A percentile compares a stretch with the other conserved stretches of the same genome.
phyloP scores from a whole-genome alignment of 78 protist genomes.

The Dictyostelium citrinum region DNA sequence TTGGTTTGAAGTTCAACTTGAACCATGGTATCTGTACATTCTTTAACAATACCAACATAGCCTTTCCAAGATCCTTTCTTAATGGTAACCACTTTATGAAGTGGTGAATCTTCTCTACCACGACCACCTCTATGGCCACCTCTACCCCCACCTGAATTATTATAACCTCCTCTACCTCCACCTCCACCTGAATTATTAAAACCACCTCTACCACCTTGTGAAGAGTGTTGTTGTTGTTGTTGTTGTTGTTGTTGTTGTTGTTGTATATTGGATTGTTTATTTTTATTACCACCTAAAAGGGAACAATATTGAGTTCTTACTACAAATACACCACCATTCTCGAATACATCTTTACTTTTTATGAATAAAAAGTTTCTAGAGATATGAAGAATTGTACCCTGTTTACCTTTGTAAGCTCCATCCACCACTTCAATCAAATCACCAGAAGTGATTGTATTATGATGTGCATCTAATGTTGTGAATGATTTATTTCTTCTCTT shows the following conservation, averaged over 20 bases:
- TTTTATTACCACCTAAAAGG: constrained; percentile 51
- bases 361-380: constrained; percentile 64
- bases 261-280: not conserved
- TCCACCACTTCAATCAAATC: constrained; percentile 54
- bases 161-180: not conserved
- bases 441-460: constrained; percentile 19
- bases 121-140: constrained; percentile 52
- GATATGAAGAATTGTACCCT: constrained; percentile 65
- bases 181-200: constrained; percentile 20
- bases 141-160: constrained; percentile 28
- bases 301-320: constrained; percentile 42
- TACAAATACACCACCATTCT: constrained; percentile 79
- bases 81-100: constrained; percentile 75
- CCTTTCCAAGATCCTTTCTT: constrained; percentile 75
- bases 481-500: constrained; percentile 52
- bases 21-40: constrained; percentile 77
- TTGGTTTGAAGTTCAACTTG: constrained; percentile 81
- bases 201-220: not conserved
- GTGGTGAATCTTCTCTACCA: constrained; percentile 60
- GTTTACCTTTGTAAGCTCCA: constrained; percentile 54
- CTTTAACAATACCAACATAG: constrained; percentile 74
- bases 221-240: not conserved
- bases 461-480: constrained; percentile 62
- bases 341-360: constrained; percentile 65
- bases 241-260: not conserved